Base-by-base conservation (phyloP, 768 basidiomycete genomes). In the Holtermanniella nyarrowii region DNA sequence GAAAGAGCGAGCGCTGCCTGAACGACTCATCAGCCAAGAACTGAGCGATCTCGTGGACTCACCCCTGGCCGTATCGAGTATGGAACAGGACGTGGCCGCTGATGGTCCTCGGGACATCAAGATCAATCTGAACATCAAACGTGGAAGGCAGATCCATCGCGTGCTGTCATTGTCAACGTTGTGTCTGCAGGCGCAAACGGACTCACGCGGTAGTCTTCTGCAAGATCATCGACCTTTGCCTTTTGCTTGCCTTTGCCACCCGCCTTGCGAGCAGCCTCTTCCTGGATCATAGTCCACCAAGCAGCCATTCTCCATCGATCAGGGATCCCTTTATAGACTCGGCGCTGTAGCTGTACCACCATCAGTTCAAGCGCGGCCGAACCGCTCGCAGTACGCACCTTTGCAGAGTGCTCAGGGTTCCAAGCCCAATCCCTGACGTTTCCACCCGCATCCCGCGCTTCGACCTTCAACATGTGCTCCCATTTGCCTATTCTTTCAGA, bases 31-130 rank as follows among this genome's bases (percentile, higher is more conserved):
- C 26, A 48, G 13, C 25, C 50, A 49, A 20, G 26, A 3, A 25
- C 10, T 50, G 39, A n/a, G 2, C 14, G 46, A 42, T 3, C 42
- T 16, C 26, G 26, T 3, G 2, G 3, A 77, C 86, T 66, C 69
- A 88, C 88, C 91, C 95, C 54, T 84, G 80, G 46, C 95, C 95
- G 72, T 99, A 99, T 58, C 95, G 79, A 45, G 95, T 99, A 59
- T 83, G 80, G 66, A 97, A 99, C 76, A 91, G 78, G 53, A 95
- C 79, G 73, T 97, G 90, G 0, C 90, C 90, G 54, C 82, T 86
- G 58, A 96, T 95, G 12, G 95, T 97, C 64, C 95, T 75, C 2
- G 95, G 95, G 1, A 97, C 91, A 65, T 99, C 95, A 58, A 99
- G 76, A 73, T 99, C 95, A 59, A 97, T 96, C 75, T 97, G 95